Percentiles rank a stretch among this genome's conserved stretches.
phyloP scores from a whole-genome alignment of 2,329 filamentous ascomycete genomes.

The Claviceps arundinis region DNA sequence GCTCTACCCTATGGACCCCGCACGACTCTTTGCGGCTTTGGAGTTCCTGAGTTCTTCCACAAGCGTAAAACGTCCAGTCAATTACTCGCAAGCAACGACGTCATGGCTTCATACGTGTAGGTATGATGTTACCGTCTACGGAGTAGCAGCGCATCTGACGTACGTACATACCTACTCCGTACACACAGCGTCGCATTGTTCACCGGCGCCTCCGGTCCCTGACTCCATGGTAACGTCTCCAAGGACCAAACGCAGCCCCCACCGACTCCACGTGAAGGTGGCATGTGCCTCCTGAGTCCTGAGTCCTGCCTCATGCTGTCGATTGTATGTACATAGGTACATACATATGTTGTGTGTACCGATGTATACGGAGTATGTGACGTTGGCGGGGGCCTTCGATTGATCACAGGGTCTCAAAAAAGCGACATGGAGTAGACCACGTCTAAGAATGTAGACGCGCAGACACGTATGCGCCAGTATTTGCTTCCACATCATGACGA shows the following conservation, averaged over 20 bases:
- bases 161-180: no score
- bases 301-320: not conserved
- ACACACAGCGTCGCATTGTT: not conserved
- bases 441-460: no score
- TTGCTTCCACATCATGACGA: no score
- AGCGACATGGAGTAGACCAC: no score
- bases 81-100: not conserved
- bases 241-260: not conserved
- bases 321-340: not conserved
- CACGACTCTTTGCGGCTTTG: not conserved
- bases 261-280: conserved; percentile 2
- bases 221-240: not conserved
- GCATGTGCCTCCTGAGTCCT: conserved; percentile 2
- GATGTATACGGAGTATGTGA: no score
- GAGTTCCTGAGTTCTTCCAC: not conserved
- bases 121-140: not conserved
- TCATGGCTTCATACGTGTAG: not conserved
- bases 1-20: not conserved
- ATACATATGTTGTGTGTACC: no score
- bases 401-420: no score
- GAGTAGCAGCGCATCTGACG: no score
- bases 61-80: not conserved
- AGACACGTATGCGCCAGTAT: no score
- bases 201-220: conserved; percentile 2
- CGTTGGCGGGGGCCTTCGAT: no score